These are phyloP conservation scores for Cadophora luteo-olivacea DNA, from an alignment of 2,329 filamentous ascomycete species.

Conservation along the genomic window DNA sequence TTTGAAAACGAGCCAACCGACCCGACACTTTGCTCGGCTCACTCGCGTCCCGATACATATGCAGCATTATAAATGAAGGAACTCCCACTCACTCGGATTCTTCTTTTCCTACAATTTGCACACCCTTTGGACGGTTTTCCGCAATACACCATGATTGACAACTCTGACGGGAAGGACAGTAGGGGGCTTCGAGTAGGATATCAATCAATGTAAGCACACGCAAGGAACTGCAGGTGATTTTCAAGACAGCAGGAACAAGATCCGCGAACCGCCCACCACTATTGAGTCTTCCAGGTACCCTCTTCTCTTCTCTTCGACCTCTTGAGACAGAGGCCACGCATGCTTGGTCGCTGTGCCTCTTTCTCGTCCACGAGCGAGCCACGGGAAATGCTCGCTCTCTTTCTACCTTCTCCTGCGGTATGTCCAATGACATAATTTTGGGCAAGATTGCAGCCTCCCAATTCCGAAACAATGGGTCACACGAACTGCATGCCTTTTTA, in stretches of 20 bases:
- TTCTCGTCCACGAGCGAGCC: not conserved
- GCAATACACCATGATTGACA: slow-evolving; percentile 48
- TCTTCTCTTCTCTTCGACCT: not conserved
- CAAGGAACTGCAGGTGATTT: not conserved
- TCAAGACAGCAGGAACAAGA: not conserved
- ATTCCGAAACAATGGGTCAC: not conserved
- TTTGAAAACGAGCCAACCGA: not conserved
- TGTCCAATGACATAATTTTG: not conserved
- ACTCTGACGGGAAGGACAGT: not conserved
- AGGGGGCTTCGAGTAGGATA: not conserved
- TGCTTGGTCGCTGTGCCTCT: not conserved
- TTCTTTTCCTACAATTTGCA: slow-evolving; percentile 59
- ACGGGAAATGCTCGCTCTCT: not conserved
- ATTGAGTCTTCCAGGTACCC: not conserved
- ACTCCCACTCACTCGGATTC: slow-evolving; percentile 55
- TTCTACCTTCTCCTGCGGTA: not conserved
- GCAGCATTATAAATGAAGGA: not conserved
- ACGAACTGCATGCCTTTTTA: slow-evolving; percentile 12
- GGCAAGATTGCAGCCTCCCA: not conserved
- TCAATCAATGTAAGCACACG: not conserved
- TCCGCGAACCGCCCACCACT: not conserved
- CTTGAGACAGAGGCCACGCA: not conserved
- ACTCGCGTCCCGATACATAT: not conserved
- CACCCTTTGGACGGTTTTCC: slow-evolving; percentile 64
- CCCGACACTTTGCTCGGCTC: not conserved